Conservation (phyloP, 1,284 basidiomycete genomes). For the Ceratobasidium sp. region DNA sequence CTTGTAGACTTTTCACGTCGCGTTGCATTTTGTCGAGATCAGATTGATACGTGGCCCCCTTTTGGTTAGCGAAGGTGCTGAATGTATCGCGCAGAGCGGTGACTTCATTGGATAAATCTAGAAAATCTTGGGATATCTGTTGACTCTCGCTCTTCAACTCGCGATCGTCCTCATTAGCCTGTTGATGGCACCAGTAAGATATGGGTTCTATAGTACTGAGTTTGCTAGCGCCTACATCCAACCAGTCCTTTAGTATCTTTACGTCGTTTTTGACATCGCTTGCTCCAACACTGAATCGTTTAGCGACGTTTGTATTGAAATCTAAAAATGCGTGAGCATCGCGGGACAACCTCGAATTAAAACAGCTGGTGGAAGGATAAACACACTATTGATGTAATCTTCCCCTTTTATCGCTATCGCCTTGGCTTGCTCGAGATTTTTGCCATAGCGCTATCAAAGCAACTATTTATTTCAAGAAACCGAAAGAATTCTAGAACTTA, state of each 20-base stretch:
- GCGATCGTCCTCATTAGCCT: too few species aligned
- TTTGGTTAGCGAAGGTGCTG: neutral
- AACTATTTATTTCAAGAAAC: too few species aligned
- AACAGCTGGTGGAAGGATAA: too few species aligned
- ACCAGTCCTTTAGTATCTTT: neutral
- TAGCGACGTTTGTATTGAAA: too few species aligned
- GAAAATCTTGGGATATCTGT: slow-evolving; percentile 1
- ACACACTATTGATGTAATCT: neutral
- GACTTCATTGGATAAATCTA: slow-evolving; percentile 5
- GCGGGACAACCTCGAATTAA: too few species aligned
- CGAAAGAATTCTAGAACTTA: too few species aligned
- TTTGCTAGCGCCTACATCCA: neutral
- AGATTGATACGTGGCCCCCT: neutral
- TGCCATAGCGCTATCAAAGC: too few species aligned
- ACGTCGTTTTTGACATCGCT: neutral
- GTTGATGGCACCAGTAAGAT: neutral
- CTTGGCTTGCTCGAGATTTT: too few species aligned
- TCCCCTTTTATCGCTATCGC: neutral
- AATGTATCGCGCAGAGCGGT: neutral
- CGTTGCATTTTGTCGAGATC: neutral
- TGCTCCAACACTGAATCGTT: neutral
- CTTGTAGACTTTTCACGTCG: neutral
- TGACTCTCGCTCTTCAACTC: neutral
- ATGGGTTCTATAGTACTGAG: neutral
- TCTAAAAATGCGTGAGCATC: too few species aligned